Percentiles rank a stretch among this genome's conserved stretches.
These are phyloP conservation scores for Pythium sp. DNA, from an alignment of 352 stramenopile species.

Conservation along the genomic window DNA sequence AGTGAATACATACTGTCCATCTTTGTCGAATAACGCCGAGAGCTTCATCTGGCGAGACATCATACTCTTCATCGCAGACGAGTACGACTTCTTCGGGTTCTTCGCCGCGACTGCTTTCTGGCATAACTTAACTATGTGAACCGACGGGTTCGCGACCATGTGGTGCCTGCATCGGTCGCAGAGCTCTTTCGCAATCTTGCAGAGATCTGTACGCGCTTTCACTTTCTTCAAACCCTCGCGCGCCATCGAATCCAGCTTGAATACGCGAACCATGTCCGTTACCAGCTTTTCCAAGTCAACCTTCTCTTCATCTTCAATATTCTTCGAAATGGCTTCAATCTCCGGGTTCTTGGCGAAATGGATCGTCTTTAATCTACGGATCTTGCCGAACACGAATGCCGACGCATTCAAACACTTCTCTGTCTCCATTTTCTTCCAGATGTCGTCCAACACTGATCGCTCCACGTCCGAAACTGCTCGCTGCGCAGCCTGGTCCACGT, in stretches of 20 bases:
- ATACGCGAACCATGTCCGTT: conserved; percentile 62
- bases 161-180: conserved; percentile 75
- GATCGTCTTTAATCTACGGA: conserved; percentile 61
- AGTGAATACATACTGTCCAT: conserved; percentile 60
- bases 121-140: conserved; percentile 80
- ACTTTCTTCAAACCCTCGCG: conserved; percentile 67
- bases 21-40: conserved; percentile 62
- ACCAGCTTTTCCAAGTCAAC: conserved; percentile 54
- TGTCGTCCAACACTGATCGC: conserved; percentile 69
- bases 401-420: conserved; percentile 64
- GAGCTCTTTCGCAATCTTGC: conserved; percentile 71
- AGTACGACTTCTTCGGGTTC: conserved; percentile 82
- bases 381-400: conserved; percentile 72
- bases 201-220: conserved; percentile 52
- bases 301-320: conserved; percentile 56
- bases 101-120: conserved; percentile 67
- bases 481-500: conserved; percentile 64
- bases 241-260: conserved; percentile 81
- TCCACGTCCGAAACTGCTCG: conserved; percentile 78
- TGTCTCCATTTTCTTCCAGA: conserved; percentile 81
- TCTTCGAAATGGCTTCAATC: conserved; percentile 55
- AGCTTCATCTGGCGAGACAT: conserved; percentile 84
- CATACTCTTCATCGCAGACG: conserved; percentile 84
- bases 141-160: conserved; percentile 81
- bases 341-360: conserved; percentile 62